phyloP scores from a whole-genome alignment of 2,329 filamentous ascomycete genomes.

The Hypoxylon sp. region DNA sequence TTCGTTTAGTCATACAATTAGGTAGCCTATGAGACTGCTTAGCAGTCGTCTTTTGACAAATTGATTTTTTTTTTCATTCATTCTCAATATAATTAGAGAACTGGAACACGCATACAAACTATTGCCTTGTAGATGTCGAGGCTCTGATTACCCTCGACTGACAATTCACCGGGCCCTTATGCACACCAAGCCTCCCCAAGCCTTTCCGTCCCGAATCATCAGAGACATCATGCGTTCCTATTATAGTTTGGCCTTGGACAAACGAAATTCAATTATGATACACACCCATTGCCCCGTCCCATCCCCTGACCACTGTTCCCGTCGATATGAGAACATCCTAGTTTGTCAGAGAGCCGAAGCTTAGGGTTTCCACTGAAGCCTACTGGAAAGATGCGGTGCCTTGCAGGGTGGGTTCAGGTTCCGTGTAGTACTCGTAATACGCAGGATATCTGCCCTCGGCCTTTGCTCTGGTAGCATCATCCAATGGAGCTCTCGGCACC shows the following conservation, averaged over 20 bases:
- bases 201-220: constrained; percentile 21
- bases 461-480: constrained; percentile 65
- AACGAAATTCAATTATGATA: constrained; percentile 40
- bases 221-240: constrained; percentile 27
- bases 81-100: constrained; percentile 15
- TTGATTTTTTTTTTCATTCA: constrained; percentile 19
- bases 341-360: constrained; percentile 4
- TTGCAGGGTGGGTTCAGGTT: constrained; percentile 63
- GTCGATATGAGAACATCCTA: not conserved
- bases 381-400: constrained; percentile 69
- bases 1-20: not conserved
- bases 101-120: constrained; percentile 18
- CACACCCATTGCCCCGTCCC: constrained; percentile 25
- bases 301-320: not conserved
- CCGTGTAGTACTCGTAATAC: constrained; percentile 68
- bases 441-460: constrained; percentile 67
- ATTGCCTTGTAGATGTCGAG: constrained; percentile 21
- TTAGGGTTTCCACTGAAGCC: not conserved
- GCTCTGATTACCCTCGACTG: constrained; percentile 9
- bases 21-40: constrained; percentile 1
- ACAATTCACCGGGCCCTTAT: constrained; percentile 26
- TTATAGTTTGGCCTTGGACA: constrained; percentile 29
- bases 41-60: not conserved
- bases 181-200: constrained; percentile 31
- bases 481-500: constrained; percentile 61